Conservation (phyloP, 2,329 filamentous ascomycete genomes). For the Teratosphaeria nubilosa region DNA sequence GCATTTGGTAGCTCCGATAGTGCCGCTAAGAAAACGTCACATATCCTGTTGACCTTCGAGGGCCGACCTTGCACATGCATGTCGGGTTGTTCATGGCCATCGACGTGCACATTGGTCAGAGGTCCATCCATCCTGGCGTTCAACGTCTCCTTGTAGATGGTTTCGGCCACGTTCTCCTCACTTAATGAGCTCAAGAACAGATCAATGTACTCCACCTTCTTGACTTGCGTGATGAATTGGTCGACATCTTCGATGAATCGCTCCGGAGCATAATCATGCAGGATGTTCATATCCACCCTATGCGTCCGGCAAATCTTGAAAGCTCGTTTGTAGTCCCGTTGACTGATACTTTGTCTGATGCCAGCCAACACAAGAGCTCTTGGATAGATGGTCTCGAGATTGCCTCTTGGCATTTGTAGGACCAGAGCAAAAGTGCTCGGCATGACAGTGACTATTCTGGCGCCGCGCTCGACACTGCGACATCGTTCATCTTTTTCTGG, state of each 20-base stretch:
- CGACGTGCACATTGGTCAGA: conserved; percentile 6
- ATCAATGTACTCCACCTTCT: conserved; percentile 73
- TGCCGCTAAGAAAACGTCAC: conserved; percentile 66
- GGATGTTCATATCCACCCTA: conserved; percentile 93
- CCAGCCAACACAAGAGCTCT: conserved; percentile 85
- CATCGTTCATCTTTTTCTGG: conserved; percentile 88
- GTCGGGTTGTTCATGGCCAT: neutral
- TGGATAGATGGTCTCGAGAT: conserved; percentile 89
- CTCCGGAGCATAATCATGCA: conserved; percentile 83
- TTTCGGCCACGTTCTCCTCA: conserved; percentile 85
- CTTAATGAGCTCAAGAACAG: conserved; percentile 54
- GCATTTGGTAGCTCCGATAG: conserved; percentile 52
- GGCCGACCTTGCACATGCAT: neutral
- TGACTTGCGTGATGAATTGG: conserved; percentile 74
- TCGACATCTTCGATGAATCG: conserved; percentile 71
- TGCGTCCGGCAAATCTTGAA: conserved; percentile 86
- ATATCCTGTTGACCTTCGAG: conserved; percentile 76
- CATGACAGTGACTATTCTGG: conserved; percentile 76
- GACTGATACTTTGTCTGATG: conserved; percentile 70
- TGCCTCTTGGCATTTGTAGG: conserved; percentile 91
- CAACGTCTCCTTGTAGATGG: conserved; percentile 79
- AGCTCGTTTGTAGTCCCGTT: conserved; percentile 70
- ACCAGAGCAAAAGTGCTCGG: conserved; percentile 78
- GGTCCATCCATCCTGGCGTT: conserved; percentile 2
- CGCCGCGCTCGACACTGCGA: conserved; percentile 81